phyloP scores from a whole-genome alignment of 306 rosid genomes.

The Glycine latifolia region DNA sequence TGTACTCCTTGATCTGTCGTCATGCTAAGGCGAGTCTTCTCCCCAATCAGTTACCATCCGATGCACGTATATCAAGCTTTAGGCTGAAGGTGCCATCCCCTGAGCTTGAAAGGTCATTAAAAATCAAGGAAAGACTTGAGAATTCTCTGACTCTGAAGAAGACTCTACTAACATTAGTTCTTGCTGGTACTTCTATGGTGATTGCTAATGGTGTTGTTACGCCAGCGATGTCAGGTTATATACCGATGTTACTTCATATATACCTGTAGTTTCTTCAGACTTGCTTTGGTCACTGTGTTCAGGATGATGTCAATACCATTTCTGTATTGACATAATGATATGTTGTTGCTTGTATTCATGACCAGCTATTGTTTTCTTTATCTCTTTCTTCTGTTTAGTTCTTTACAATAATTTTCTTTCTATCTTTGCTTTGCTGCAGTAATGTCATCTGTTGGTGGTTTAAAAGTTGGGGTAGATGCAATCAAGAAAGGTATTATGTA shows the following conservation, averaged over 20 bases:
- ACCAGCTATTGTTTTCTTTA: constrained; percentile 26
- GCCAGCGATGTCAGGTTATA: constrained; percentile 92
- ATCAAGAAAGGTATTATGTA: constrained; percentile 73
- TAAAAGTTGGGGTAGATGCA: constrained; percentile 77
- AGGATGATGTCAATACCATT: constrained; percentile 12
- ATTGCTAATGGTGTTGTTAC: constrained; percentile 98
- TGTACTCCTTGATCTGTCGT: constrained; percentile 98
- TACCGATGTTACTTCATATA: constrained; percentile 19
- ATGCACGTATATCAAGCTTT: constrained; percentile 96
- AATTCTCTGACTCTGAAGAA: constrained; percentile 82
- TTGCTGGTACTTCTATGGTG: constrained; percentile 99
- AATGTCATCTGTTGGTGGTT: constrained; percentile 89
- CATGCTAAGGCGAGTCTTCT: constrained; percentile 99
- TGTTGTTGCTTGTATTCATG: constrained; percentile 32
- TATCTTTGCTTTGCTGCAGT: constrained; percentile 65
- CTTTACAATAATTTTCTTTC: constrained; percentile 42
- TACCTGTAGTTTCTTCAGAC: constrained; percentile 28
- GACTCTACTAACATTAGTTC: constrained; percentile 84
- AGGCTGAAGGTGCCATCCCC: constrained; percentile 97
- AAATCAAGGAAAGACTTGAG: constrained; percentile 94
- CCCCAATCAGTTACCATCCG: constrained; percentile 96
- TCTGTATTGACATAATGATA: constrained; percentile 30
- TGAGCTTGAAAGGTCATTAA: constrained; percentile 97
- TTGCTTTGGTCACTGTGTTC: constrained; percentile 35
- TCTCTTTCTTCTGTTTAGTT: constrained; percentile 17